These are phyloP conservation scores for Xylariales sp. DNA, from an alignment of 2,329 filamentous ascomycete genomes.

Conservation along the genomic window DNA sequence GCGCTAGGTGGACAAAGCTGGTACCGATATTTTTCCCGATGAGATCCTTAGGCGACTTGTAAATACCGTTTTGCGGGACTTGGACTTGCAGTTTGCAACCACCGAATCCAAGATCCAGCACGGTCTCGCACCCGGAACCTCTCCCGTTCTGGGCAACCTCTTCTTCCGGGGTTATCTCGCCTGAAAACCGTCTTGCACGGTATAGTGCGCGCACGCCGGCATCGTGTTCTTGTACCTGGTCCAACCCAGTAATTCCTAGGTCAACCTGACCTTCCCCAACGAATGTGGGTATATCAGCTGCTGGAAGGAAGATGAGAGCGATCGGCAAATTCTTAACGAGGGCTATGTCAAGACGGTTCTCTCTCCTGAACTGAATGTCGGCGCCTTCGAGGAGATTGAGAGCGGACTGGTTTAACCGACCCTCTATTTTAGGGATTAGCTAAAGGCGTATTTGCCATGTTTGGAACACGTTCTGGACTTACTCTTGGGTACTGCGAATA, in stretches of 20 bases:
- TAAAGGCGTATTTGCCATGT: constrained; percentile 39
- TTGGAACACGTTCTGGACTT: constrained; percentile 55
- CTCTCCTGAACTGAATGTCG: constrained; percentile 95
- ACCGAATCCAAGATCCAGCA: constrained; percentile 92
- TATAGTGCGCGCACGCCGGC: constrained; percentile 65
- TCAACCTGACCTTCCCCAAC: constrained; percentile 95
- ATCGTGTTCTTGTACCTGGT: constrained; percentile 93
- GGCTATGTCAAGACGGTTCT: constrained; percentile 95
- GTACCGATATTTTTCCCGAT: constrained; percentile 95
- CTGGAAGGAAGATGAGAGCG: constrained; percentile 95
- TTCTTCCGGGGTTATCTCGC: constrained; percentile 56
- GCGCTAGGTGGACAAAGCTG: constrained; percentile 88
- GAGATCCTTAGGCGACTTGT: constrained; percentile 77
- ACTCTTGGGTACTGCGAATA: constrained; percentile 99
- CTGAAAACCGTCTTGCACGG: constrained; percentile 61
- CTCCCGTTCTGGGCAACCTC: constrained; percentile 58
- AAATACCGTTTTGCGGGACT: constrained; percentile 85
- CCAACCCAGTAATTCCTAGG: constrained; percentile 92
- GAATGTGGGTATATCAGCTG: constrained; percentile 96
- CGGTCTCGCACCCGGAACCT: constrained; percentile 78
- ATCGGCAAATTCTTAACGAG: constrained; percentile 97
- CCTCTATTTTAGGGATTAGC: constrained; percentile 70
- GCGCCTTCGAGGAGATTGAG: constrained; percentile 92
- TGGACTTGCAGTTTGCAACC: constrained; percentile 96
- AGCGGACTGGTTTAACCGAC: constrained; percentile 86